These are phyloP conservation scores for Cytospora mali DNA, from an alignment of 2,329 filamentous ascomycete species.

Conservation along the genomic window DNA sequence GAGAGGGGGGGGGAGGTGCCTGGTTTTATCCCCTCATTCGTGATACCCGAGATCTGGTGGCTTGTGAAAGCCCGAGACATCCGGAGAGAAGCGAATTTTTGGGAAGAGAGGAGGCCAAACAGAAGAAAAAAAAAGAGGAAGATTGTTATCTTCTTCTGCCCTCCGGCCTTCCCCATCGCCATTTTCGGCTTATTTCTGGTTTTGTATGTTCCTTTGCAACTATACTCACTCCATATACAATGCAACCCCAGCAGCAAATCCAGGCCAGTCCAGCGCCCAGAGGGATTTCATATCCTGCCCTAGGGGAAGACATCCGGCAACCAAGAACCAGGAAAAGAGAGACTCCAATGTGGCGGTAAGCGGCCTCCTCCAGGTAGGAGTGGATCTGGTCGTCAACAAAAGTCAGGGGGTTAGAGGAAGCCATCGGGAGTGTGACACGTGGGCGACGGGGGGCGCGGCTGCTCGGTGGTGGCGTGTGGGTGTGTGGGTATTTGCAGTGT, in stretches of 20 bases:
- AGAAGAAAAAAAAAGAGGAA: background rate
- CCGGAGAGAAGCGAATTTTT: slow-evolving; percentile 7
- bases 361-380: slow-evolving; percentile 12
- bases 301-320: slow-evolving; percentile 17
- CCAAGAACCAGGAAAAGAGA: slow-evolving; percentile 7
- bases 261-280: background rate
- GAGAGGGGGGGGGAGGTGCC: background rate
- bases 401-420: slow-evolving; percentile 1
- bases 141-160: too few relatives aligned
- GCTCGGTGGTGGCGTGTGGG: slow-evolving; percentile 9
- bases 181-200: too few relatives aligned
- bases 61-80: slow-evolving; percentile 19
- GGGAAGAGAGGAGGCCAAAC: background rate
- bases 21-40: background rate
- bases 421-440: slow-evolving; percentile 26
- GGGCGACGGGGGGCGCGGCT: slow-evolving; percentile 21
- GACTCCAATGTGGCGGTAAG: slow-evolving; percentile 22
- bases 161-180: too few relatives aligned
- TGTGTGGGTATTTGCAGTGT: background rate
- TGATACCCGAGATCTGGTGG: slow-evolving; percentile 12
- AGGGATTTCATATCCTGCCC: slow-evolving; percentile 6
- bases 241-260: background rate
- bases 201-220: too few relatives aligned
- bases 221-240: background rate
- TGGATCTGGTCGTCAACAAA: slow-evolving; percentile 6